Evolutionary conservation across 1,284 basidiomycete species (phyloP), one percentile per base, ranked within the genome.

Genomic region (Austroboletus novae-zelandiae): DNA sequence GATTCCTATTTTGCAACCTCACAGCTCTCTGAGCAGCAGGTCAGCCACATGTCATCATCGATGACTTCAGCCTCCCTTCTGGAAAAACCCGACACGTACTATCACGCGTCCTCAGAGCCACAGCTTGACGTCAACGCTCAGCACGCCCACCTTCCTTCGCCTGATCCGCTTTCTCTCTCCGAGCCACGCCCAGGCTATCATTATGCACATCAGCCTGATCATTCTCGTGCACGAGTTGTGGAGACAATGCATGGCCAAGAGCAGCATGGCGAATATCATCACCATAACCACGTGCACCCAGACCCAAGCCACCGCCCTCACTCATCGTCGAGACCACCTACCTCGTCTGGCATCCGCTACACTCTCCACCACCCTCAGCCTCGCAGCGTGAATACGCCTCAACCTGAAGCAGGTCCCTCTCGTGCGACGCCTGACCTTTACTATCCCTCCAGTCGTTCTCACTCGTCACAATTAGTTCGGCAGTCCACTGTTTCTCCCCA

Each of bases 111-210:
- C 43, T 53, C 57, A 48, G 57, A 62, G 18, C 60, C 60, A 43
- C 54, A 64, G 50, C 60, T 68, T 63, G 62, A 69, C 61, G 63
- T 68, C 60, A 67, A 54, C 40, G 18, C 51, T 18, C 66, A 64
- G 43, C 62, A 60, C 37, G 1, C 57, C 32, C 51, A 61, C 47
- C 54, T 66, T 45, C 35, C 54, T 46, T 37, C 65, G 31, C 40
- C 65, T 53, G 62, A 64, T 64, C 62, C 66, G 66, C 64, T 67
- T 44, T 43, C 59, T 9, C 59, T 66, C 52, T 61, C 65, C 64
- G 66, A 65, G 34, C 43, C 65, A 52, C 54, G 49, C 40, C 50
- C 52, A 61, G 55, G 43, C 55, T 69, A 64, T 68, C 62, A 59
- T 67, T 65, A 65, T 46, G 48, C 44, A 11, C 67, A 52, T 59